phyloP scores from a whole-genome alignment of 225 moss, liverwort and hornwort genomes.

The Rhytidiadelphus loreus region DNA sequence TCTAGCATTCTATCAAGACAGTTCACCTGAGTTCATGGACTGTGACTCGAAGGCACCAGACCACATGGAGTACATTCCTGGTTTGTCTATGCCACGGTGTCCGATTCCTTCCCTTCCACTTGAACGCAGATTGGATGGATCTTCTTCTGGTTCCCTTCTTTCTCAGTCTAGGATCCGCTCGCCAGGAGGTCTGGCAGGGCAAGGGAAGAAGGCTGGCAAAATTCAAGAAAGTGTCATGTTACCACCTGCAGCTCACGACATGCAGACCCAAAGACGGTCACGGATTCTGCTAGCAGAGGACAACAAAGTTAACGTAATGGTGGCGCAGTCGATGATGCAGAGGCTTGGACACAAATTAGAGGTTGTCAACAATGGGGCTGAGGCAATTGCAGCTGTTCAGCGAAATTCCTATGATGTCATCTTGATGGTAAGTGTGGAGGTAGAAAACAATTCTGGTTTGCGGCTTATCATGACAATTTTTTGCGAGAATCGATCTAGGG shows the following conservation, averaged over 20 bases:
- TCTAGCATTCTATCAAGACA: background rate
- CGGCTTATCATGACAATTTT: background rate
- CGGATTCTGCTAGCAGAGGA: conserved; percentile 44
- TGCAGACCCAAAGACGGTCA: background rate
- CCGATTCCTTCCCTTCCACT: background rate
- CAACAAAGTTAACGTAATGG: conserved; percentile 80
- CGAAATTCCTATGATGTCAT: conserved; percentile 50
- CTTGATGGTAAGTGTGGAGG: conserved; percentile 57
- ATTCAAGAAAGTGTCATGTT: background rate
- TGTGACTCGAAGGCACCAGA: conserved; percentile 10
- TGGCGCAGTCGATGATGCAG: conserved; percentile 77
- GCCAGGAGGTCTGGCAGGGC: background rate
- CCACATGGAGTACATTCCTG: conserved; percentile 18
- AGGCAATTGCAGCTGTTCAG: conserved; percentile 58
- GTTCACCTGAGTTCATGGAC: conserved; percentile 26
- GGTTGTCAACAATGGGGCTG: conserved; percentile 73
- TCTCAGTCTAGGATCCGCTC: background rate
- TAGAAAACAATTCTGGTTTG: background rate
- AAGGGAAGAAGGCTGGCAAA: conserved; percentile 4
- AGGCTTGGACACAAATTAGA: conserved; percentile 69
- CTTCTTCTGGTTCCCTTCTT: background rate
- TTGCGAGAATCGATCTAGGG: background rate
- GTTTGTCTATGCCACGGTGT: conserved; percentile 6
- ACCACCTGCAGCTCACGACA: background rate
- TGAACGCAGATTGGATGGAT: background rate